These are phyloP conservation scores for Lathyrus tuberosus DNA, from an alignment of 306 rosid genomes.

Conservation along the genomic window DNA sequence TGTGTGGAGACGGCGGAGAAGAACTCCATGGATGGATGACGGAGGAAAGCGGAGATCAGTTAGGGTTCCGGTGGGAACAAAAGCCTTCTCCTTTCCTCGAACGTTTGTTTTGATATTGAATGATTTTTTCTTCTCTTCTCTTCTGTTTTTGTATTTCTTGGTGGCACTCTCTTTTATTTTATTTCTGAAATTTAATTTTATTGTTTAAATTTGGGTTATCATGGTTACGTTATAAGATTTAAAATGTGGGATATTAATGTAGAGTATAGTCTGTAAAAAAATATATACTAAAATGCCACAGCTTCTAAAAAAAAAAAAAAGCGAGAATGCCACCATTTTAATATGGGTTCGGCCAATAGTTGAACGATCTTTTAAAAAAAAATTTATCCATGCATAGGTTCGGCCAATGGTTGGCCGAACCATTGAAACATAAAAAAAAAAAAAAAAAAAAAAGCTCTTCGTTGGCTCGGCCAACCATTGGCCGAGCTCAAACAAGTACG, in stretches of 20 bases:
- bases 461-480: too few relatives aligned
- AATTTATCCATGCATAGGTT: too few relatives aligned
- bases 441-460: too few relatives aligned
- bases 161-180: background rate
- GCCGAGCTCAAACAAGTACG: too few relatives aligned
- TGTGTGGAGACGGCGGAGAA: background rate
- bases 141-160: background rate
- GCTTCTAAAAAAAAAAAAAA: too few relatives aligned
- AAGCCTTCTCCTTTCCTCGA: background rate
- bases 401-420: too few relatives aligned
- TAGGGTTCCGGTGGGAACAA: constrained; percentile 48
- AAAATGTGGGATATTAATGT: background rate
- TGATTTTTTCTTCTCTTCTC: background rate
- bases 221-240: background rate
- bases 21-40: constrained; percentile 39
- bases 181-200: background rate
- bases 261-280: background rate
- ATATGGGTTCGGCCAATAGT: too few relatives aligned
- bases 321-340: too few relatives aligned
- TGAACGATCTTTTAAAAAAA: too few relatives aligned
- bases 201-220: constrained; percentile 15
- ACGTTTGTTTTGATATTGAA: constrained; percentile 27
- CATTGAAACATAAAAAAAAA: too few relatives aligned
- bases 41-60: constrained; percentile 13
- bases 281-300: too few relatives aligned